Evolutionary conservation across 495 filamentous ascomycete species (phyloP), one percentile per base, ranked within the genome.

Genomic region (Rhizodiscina lignyota): DNA sequence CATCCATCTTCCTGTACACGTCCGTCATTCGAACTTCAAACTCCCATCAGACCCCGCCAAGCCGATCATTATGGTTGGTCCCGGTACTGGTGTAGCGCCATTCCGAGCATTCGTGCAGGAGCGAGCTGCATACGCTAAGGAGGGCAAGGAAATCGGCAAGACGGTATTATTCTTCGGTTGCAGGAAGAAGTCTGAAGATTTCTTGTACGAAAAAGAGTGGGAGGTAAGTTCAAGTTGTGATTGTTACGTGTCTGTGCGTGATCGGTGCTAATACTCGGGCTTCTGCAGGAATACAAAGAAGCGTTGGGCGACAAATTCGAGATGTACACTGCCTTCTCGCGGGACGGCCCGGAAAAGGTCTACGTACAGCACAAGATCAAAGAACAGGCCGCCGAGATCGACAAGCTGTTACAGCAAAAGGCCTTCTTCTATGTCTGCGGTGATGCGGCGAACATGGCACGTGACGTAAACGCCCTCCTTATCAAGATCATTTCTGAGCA

Each of bases 1-100:
- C 35, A 76, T 94, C 44, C 87, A 94, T 47, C 78, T 96, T 3
- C 89, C 91, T 2, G 83, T 96, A 17, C 91, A 96, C 55, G 74
- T 96, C 34, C 82, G 89, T 37, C 85, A 94, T 63, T 99, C 89
- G 31, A 99, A 99, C 63, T 99, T 99, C 73, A 94, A 94, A 61
- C 70, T 99, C 17, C 89, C 89, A 22, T 94, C 87, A 24, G 89
- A 99, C 46, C 86, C 89, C 4, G 70, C 80, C 15, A 87, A 84
- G 58, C 89, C 89, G 16, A 65, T 99, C 41, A 89, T 99, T 55
- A 82, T 94, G 74, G 70, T 99, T 51, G 89, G 89, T 22, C 89
- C 89, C 15, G 89, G 89, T 48, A 94, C 91, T 39, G 89, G 89
- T 64, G 89, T 96, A 30, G 89, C 89, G 8, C 89, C 89, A 11